A percentile compares a stretch with the other conserved stretches of the same genome.
phyloP scores from a whole-genome alignment of 352 stramenopile genomes.

The Phytopythium oedochilum region DNA sequence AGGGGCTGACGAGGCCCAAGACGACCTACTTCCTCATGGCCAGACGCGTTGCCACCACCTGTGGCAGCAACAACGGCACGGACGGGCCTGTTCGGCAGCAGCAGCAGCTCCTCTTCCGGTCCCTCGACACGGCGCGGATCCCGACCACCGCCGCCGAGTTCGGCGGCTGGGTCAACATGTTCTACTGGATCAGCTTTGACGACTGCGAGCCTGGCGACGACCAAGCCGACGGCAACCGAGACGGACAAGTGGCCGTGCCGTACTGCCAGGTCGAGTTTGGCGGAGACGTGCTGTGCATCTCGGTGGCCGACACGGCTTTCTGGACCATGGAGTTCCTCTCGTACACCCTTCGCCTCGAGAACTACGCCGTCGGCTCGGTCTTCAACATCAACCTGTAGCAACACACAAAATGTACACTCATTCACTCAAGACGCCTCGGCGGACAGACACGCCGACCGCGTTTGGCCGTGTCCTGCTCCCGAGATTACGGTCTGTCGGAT shows the following conservation, averaged over 20 bases:
- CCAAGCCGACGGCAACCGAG: neutral
- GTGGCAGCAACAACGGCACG: neutral
- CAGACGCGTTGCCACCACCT: conserved; percentile 13
- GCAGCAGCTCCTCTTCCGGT: conserved; percentile 27
- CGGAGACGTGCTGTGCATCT: conserved; percentile 11
- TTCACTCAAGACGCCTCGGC: too few species aligned
- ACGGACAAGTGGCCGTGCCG: neutral
- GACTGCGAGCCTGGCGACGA: conserved; percentile 7
- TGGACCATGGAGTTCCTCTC: conserved; percentile 32
- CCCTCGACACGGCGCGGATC: conserved; percentile 22
- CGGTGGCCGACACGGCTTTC: conserved; percentile 22
- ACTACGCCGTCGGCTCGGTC: conserved; percentile 17
- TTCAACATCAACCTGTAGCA: conserved; percentile 17
- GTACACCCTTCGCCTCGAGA: conserved; percentile 23
- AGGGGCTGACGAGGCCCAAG: conserved; percentile 16
- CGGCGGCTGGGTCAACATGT: conserved; percentile 25
- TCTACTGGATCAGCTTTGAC: conserved; percentile 29
- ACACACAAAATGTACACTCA: neutral
- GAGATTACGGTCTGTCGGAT: too few species aligned
- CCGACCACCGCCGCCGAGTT: conserved; percentile 6
- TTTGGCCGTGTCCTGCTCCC: too few species aligned
- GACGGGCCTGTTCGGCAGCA: neutral
- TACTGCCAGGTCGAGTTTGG: conserved; percentile 20
- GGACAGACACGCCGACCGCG: too few species aligned
- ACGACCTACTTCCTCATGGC: conserved; percentile 32